Conservation (phyloP, 805 yeast species). For the Scheffersomyces amazonensis region DNA sequence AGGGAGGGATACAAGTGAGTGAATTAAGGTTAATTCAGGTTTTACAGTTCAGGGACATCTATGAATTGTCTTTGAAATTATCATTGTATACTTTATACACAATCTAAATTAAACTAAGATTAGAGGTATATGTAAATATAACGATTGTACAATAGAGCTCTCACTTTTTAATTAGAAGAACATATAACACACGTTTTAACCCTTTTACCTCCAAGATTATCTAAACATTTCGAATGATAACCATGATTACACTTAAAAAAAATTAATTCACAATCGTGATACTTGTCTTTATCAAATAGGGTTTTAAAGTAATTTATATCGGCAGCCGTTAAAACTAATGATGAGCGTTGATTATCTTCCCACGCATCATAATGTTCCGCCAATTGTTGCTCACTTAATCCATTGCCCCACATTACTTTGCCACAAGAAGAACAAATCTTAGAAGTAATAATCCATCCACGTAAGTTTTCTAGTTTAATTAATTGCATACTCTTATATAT, state of each 20-base stretch:
- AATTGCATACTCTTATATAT: constrained; percentile 45
- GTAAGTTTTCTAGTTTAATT: constrained; percentile 38
- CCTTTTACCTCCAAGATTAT: constrained; percentile 31
- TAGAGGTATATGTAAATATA: too few species aligned
- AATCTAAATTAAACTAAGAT: too few species aligned
- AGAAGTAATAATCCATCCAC: constrained; percentile 59
- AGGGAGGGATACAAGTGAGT: too few species aligned
- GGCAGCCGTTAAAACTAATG: constrained; percentile 5
- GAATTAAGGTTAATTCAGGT: too few species aligned
- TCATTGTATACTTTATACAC: too few species aligned
- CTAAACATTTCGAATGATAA: constrained; percentile 58
- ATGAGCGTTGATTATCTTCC: constrained; percentile 41
- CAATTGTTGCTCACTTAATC: constrained; percentile 37
- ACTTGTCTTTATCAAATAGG: constrained; percentile 8
- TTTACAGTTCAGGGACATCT: too few species aligned
- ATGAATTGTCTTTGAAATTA: too few species aligned
- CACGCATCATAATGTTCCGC: constrained; percentile 52
- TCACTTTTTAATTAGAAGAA: background rate
- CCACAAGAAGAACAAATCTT: constrained; percentile 76
- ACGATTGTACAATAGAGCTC: too few species aligned
- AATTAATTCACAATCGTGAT: constrained; percentile 34
- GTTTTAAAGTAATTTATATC: background rate
- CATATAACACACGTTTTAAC: constrained; percentile 23
- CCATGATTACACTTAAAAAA: constrained; percentile 67
- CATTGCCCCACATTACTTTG: constrained; percentile 66